Evolutionary conservation across 108 stramenopile species (phyloP), one percentile per base, ranked within the genome.

Genomic region (Cyclotella kingstonii): DNA sequence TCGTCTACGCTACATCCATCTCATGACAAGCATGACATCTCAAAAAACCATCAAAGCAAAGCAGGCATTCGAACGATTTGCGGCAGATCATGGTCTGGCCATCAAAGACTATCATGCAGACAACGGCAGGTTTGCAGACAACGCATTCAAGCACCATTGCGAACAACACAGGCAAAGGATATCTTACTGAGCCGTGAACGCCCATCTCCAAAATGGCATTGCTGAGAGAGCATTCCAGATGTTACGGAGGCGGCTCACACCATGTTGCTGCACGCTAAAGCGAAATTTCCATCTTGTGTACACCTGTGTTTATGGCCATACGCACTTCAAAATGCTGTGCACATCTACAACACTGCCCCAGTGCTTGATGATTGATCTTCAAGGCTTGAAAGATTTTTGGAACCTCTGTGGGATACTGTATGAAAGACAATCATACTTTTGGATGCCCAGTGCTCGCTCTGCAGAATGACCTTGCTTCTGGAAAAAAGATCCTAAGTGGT

Each of bases 31-130:
- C n/a, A n/a, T n/a, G n/a, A n/a, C n/a, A n/a, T n/a, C n/a, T n/a
- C n/a, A n/a, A 39, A 55, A 2, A 69, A 76, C 19, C 74, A 76
- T 30, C 25, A 29, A 18, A 68, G 69, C n/a, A n/a, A n/a, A n/a
- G n/a, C n/a, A n/a, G n/a, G n/a, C n/a, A n/a, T n/a, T n/a, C n/a
- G n/a, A n/a, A n/a, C n/a, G n/a, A n/a, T n/a, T n/a, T n/a, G n/a
- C n/a, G n/a, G n/a, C n/a, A n/a, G n/a, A n/a, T n/a, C 42, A 76
- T 69, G 28, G 74, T 67, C 11, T 26, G 42, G 2, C 69, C 69
- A 56, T 41, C 60, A 0, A 61, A 76, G 11, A 68, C 59, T 35
- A 22, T 14, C 2, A 69, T 76, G 47, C 38, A 22, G 21, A 1
- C n/a, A n/a, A n/a, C n/a, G n/a, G n/a, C n/a, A n/a, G n/a, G n/a